Conservation (phyloP, 179 eudicot species). For the Nepenthes alata region DNA sequence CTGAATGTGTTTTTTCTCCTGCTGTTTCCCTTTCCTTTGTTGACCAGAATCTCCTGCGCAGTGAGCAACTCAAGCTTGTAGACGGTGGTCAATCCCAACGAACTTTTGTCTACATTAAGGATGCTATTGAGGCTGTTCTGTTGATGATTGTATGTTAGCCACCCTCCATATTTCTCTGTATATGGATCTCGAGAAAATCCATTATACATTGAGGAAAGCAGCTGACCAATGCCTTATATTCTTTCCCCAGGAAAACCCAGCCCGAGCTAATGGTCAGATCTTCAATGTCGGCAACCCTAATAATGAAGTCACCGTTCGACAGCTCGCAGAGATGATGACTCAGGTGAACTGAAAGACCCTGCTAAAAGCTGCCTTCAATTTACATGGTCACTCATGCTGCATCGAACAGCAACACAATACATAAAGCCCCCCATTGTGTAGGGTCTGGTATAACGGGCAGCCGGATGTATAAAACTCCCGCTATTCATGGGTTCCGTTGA, state of each 20-base stretch:
- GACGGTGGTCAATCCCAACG: constrained; percentile 14
- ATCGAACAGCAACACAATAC: too few species aligned
- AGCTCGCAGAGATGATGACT: constrained; percentile 15
- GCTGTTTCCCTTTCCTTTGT: background rate
- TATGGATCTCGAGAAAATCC: background rate
- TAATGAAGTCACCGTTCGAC: constrained; percentile 16
- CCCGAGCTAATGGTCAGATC: constrained; percentile 15
- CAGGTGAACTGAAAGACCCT: constrained; percentile 4
- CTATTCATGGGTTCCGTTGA: too few species aligned
- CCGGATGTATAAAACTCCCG: too few species aligned
- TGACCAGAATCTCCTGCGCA: constrained; percentile 11
- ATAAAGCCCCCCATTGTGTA: too few species aligned
- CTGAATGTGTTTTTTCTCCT: background rate
- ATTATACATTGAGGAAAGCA: background rate
- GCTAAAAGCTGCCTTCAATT: background rate
- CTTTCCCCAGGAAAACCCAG: constrained; percentile 12
- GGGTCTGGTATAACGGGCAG: too few species aligned
- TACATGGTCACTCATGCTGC: background rate
- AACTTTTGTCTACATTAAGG: constrained; percentile 14
- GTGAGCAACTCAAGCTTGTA: constrained; percentile 14
- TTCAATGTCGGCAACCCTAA: constrained; percentile 15
- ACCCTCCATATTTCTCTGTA: background rate
- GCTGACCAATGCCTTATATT: background rate
- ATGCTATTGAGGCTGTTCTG: constrained; percentile 15
- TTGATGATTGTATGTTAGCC: constrained; percentile 11